Percentiles rank a stretch among this genome's conserved stretches.
Conservation (phyloP, 176 grass and related monocot genomes). For the Oryza nivara region DNA sequence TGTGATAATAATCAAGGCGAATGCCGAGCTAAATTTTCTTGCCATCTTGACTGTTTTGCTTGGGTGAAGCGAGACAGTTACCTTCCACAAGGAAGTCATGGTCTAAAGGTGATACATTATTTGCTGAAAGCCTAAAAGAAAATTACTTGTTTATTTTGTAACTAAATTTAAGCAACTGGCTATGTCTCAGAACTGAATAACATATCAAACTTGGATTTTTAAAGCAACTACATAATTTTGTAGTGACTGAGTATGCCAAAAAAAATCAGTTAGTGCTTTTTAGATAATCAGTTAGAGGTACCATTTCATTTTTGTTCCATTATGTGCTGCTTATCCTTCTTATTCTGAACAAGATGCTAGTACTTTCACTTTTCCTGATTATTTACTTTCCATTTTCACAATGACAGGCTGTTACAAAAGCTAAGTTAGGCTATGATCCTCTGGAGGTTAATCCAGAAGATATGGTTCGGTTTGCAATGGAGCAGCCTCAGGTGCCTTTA, state of each 20-base stretch:
- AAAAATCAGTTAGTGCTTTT: not conserved
- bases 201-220: constrained; percentile 16
- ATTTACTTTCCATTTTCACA: constrained; percentile 47
- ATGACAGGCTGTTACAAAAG: constrained; percentile 94
- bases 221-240: not conserved
- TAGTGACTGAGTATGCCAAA: not conserved
- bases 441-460: constrained; percentile 98
- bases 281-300: not conserved
- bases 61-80: constrained; percentile 99
- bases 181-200: constrained; percentile 3
- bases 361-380: not conserved
- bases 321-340: not conserved
- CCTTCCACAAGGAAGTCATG: constrained; percentile 98
- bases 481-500: constrained; percentile 75
- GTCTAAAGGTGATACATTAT: constrained; percentile 80
- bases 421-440: constrained; percentile 94
- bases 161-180: not conserved
- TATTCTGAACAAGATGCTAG: constrained; percentile 16
- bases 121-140: constrained; percentile 13
- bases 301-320: not conserved
- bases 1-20: constrained; percentile 91
- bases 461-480: constrained; percentile 97
- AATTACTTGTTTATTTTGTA: constrained; percentile 7
- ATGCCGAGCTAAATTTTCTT: constrained; percentile 97
- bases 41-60: constrained; percentile 98